Base-by-base conservation (phyloP, 306 rosid genomes). In the Vachellia collinsii region DNA sequence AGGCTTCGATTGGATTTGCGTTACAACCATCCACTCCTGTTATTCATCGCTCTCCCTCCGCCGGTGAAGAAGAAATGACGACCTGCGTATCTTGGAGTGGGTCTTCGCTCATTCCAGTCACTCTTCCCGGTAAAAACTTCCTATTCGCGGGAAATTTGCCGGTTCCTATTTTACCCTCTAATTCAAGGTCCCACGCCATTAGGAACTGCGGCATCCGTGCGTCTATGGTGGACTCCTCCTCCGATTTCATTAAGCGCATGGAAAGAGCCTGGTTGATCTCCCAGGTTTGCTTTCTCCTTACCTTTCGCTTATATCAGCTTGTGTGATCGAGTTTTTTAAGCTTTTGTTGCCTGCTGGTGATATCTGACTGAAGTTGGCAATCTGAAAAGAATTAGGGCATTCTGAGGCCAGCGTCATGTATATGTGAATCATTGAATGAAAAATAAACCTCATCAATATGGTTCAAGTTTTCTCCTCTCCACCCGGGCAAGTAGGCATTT, bases 201-300 rank as follows among this genome's bases (percentile, higher is more conserved):
- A 83, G 86, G 85, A 71, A 77, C 83, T 74, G 72, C 36, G 78
- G 83, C 47, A 65, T 90, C 66, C 92, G 94, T 42, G 96, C 91
- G 77, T 93, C 97, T 11, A 84, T 77, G 85, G 89, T 93, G 48
- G 94, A 91, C 44, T 95, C 99, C 75, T 93, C 99, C 56, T 85
- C 92, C 61, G 89, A 87, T 88, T 95, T 95, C 87, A 71, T 64
- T 19, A 90, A 78, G 86, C 97, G 99, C 23, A 88, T 88, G 81
- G 99, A 95, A 76, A 90, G 80, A 78, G 87, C 97, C 51, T 95
- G 99, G 98, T 85, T 90, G 78, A 95, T 95, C 87, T 88, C 99
- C 50, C 88, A 95, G 99, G 99, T 91, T 67, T 13, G 2, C 61
- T 50, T 54, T 64, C 62, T 2, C 17, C 5, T 9, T 71, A 22